phyloP scores from a whole-genome alignment of 768 basidiomycete genomes.

The Candolleomyces aberdarensis region DNA sequence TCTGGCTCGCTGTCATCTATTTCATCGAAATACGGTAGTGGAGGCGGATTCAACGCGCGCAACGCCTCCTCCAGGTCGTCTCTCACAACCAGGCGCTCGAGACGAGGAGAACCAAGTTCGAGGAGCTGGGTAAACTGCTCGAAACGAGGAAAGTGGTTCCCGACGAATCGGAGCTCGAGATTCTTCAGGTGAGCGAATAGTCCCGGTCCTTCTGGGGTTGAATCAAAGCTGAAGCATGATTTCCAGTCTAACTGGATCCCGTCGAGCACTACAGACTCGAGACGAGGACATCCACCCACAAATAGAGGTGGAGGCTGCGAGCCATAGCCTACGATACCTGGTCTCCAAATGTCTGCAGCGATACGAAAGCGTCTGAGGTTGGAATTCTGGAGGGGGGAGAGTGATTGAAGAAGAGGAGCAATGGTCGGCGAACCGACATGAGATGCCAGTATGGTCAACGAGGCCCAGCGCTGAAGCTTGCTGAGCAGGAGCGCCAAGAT shows the following conservation, averaged over 20 bases:
- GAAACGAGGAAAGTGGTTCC: conserved; percentile 22
- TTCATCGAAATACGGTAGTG: conserved; percentile 1
- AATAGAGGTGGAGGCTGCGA: conserved; percentile 19
- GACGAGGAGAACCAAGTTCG: conserved; percentile 18
- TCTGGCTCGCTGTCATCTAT: not conserved
- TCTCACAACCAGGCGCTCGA: conserved; percentile 20
- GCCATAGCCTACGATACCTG: conserved; percentile 23
- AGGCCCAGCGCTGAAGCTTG: conserved; percentile 16
- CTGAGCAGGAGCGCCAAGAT: conserved; percentile 1
- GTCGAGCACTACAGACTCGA: conserved; percentile 17
- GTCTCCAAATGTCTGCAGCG: conserved; percentile 25
- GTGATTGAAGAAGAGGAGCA: conserved; percentile 16
- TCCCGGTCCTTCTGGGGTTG: conserved; percentile 4
- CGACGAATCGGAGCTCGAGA: conserved; percentile 21
- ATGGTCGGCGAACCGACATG: conserved; percentile 21
- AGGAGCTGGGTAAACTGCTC: conserved; percentile 16
- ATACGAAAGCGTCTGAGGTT: conserved; percentile 16
- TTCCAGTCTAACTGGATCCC: conserved; percentile 25
- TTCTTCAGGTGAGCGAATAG: conserved; percentile 15
- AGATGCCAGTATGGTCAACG: conserved; percentile 23
- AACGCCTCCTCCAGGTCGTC: conserved; percentile 23
- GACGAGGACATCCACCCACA: conserved; percentile 16
- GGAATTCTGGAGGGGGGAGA: conserved; percentile 15
- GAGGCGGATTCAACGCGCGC: conserved; percentile 18
- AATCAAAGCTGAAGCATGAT: conserved; percentile 2